These are phyloP conservation scores for Skeletonema tropicum DNA, from an alignment of 108 stramenopile genomes.

Conservation along the genomic window DNA sequence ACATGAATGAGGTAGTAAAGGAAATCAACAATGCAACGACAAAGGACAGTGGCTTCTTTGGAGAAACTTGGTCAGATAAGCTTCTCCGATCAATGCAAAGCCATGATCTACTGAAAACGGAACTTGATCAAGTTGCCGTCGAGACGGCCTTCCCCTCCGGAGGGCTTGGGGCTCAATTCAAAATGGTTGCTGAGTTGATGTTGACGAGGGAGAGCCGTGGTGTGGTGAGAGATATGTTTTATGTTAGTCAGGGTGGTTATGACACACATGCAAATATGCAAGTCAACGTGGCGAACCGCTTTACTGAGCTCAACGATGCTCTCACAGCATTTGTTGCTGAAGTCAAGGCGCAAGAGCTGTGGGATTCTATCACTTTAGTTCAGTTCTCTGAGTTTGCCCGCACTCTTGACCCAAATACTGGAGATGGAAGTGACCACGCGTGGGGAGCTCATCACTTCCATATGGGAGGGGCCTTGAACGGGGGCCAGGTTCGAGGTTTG, in stretches of 20 bases:
- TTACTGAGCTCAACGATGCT: conserved; percentile 47
- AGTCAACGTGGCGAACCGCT: conserved; percentile 24
- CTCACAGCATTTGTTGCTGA: conserved; percentile 57
- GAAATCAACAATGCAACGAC: conserved; percentile 54
- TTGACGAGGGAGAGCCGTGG: conserved; percentile 28
- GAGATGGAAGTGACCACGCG: conserved; percentile 75
- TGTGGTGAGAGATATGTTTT: conserved; percentile 54
- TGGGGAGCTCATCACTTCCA: conserved; percentile 66
- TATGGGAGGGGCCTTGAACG: conserved; percentile 58
- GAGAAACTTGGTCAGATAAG: conserved; percentile 46
- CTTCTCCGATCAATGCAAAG: conserved; percentile 19
- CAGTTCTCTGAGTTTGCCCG: conserved; percentile 69
- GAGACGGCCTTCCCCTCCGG: conserved; percentile 33
- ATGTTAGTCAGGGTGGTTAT: conserved; percentile 53
- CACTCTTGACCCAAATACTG: conserved; percentile 71
- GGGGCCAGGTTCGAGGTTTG: conserved; percentile 60
- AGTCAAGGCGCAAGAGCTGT: conserved; percentile 51
- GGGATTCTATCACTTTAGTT: conserved; percentile 56
- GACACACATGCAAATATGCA: conserved; percentile 53
- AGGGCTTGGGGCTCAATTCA: conserved; percentile 21
- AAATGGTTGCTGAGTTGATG: conserved; percentile 46
- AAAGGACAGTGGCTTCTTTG: conserved; percentile 51
- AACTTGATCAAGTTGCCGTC: conserved; percentile 25
- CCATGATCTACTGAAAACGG: conserved; percentile 27
- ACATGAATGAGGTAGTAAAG: conserved; percentile 44